Evolutionary conservation across 2,329 filamentous ascomycete genomes (phyloP), one percentile per base, ranked within the genome.

Genomic region (Aspergillus pseudotamarii): DNA sequence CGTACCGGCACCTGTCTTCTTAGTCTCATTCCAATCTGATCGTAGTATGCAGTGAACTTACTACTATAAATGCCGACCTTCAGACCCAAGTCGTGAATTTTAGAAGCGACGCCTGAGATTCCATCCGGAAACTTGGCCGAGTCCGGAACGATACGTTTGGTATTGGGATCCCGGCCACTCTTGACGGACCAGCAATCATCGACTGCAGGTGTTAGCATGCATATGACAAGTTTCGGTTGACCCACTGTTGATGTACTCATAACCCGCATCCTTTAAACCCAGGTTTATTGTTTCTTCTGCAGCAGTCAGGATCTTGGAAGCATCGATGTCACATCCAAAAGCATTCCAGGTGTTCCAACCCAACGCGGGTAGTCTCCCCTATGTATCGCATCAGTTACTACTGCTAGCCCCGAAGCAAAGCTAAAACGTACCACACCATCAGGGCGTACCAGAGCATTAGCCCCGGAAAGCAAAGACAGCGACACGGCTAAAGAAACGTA

Each of bases 11-110:
- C 74, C 74, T 77, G 30, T 26, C 6, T 10, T 11, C 3, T 11
- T 43, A 55, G 38, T 4, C 11, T 45, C 12, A 36, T n/a, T 6
- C 3, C 10, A 19, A 12, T 10, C 19, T 5, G 10, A 51, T 51
- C 9, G 16, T 32, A 10, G 28, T 51, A 11, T 6, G 6, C 3
- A 12, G 16, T 11, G 12, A 32, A 64, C 66, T 43, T 50, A 71
- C 83, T 84, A 67, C 84, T 84, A 69, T 90, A 90, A 62, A 90
- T 88, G 0, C 88, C 88, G 11, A 89, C 76, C 71, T 89, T 90
- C 51, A 90, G 69, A 2, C 85, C 86, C 65, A 87, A 69, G 2
- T 68, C 75, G 64, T 90, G 88, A 23, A 89, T 80, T 61, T 84
- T 71, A 28, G 83, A 75, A 1, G 86, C 86, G 1, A 85, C 73